phyloP scores from a whole-genome alignment of 2,329 filamentous ascomycete genomes.

The Aspergillus fischeri region DNA sequence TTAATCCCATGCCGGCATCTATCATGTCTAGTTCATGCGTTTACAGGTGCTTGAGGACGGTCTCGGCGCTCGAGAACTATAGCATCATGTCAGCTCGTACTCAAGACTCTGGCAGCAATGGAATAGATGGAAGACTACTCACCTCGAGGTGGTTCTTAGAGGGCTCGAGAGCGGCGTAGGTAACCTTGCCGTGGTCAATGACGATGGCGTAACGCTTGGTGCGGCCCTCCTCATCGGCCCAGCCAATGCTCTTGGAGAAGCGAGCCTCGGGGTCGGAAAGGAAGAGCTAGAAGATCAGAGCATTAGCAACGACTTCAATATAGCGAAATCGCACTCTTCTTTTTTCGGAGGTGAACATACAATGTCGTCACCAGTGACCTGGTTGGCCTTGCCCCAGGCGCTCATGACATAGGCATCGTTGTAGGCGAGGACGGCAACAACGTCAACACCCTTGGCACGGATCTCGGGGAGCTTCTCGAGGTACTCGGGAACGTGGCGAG shows the following conservation, averaged over 20 bases:
- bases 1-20: constrained; percentile 10
- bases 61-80: constrained; percentile 38
- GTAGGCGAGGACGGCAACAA: constrained; percentile 74
- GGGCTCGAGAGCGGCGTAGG: constrained; percentile 71
- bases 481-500: constrained; percentile 76
- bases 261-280: constrained; percentile 67
- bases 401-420: constrained; percentile 88
- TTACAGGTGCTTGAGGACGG: constrained; percentile 38
- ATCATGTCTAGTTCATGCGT: constrained; percentile 8
- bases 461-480: constrained; percentile 66
- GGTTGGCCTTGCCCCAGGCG: constrained; percentile 86
- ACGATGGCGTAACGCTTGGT: constrained; percentile 77
- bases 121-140: constrained; percentile 1
- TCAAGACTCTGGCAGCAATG: constrained; percentile 12
- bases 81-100: constrained; percentile 3
- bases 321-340: constrained; percentile 2
- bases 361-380: constrained; percentile 66
- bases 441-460: constrained; percentile 75
- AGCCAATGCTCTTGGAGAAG: constrained; percentile 76
- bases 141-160: constrained; percentile 43
- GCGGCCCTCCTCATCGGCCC: constrained; percentile 66
- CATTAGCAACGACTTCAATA: not conserved
- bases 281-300: constrained; percentile 56
- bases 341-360: constrained; percentile 38
- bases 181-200: constrained; percentile 77